Conservation (phyloP, 179 eudicot species). For the Silene noctiflora region DNA sequence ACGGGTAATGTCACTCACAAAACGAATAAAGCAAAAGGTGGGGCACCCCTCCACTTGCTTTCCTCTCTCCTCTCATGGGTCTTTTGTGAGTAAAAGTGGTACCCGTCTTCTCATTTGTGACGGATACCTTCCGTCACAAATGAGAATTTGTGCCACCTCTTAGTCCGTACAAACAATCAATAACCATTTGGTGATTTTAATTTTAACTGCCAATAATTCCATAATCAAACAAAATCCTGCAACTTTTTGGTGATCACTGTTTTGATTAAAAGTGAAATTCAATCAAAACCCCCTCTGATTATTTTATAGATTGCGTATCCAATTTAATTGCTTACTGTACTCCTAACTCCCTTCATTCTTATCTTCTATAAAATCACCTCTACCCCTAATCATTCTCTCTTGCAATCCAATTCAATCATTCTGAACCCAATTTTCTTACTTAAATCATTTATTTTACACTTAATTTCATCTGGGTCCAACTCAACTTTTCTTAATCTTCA, state of each 20-base stretch:
- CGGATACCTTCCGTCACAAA: too few relatives aligned
- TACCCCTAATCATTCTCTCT: background rate
- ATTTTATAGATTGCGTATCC: conserved; percentile 3
- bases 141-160: too few relatives aligned
- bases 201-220: background rate
- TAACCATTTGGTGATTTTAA: background rate
- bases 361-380: conserved; percentile 9
- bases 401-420: background rate
- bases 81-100: too few relatives aligned
- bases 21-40: too few relatives aligned
- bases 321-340: background rate
- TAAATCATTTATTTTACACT: background rate
- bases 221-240: background rate
- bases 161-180: background rate
- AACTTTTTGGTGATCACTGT: background rate
- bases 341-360: background rate
- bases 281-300: background rate
- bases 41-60: too few relatives aligned
- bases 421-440: background rate
- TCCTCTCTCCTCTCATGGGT: too few relatives aligned
- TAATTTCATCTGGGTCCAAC: background rate
- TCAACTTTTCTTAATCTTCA: background rate
- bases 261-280: background rate
- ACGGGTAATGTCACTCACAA: too few relatives aligned
- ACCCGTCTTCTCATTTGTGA: too few relatives aligned